These are phyloP conservation scores for Nannochloris sp. DNA, from an alignment of 139 green algal species.

Conservation along the genomic window DNA sequence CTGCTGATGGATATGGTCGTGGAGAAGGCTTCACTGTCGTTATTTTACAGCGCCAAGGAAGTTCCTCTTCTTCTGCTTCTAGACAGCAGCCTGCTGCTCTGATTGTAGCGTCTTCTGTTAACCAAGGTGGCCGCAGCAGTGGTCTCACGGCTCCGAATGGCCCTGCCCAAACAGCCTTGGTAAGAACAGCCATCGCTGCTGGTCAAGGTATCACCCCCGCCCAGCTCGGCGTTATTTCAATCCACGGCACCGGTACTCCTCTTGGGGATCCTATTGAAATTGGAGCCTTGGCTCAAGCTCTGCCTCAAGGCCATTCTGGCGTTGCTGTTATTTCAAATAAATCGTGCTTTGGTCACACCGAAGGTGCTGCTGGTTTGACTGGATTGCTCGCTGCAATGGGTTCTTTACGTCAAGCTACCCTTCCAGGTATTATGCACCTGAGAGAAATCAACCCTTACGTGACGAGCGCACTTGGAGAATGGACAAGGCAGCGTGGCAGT, in stretches of 20 bases:
- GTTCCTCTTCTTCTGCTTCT: neutral
- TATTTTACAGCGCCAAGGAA: neutral
- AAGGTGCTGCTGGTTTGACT: constrained; percentile 48
- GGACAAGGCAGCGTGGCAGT: neutral
- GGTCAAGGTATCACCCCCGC: constrained; percentile 3
- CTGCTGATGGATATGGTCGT: constrained; percentile 55
- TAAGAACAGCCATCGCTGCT: constrained; percentile 32
- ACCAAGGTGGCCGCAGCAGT: constrained; percentile 80
- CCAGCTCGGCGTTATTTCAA: neutral
- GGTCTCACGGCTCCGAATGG: constrained; percentile 77
- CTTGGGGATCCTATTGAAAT: constrained; percentile 46
- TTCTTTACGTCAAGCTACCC: neutral
- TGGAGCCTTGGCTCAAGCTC: constrained; percentile 6
- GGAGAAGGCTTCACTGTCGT: constrained; percentile 31
- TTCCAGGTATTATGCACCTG: constrained; percentile 49
- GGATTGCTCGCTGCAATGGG: constrained; percentile 47
- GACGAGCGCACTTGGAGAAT: constrained; percentile 16
- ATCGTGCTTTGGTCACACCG: constrained; percentile 46
- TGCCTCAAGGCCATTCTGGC: neutral
- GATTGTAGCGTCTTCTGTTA: constrained; percentile 57
- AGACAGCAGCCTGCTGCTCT: no score
- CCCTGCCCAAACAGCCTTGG: constrained; percentile 52
- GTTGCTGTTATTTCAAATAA: constrained; percentile 37
- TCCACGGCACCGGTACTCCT: constrained; percentile 44
- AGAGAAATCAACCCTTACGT: constrained; percentile 57